phyloP scores from a whole-genome alignment of 2,329 filamentous ascomycete genomes.

The Ilyonectria destructans region DNA sequence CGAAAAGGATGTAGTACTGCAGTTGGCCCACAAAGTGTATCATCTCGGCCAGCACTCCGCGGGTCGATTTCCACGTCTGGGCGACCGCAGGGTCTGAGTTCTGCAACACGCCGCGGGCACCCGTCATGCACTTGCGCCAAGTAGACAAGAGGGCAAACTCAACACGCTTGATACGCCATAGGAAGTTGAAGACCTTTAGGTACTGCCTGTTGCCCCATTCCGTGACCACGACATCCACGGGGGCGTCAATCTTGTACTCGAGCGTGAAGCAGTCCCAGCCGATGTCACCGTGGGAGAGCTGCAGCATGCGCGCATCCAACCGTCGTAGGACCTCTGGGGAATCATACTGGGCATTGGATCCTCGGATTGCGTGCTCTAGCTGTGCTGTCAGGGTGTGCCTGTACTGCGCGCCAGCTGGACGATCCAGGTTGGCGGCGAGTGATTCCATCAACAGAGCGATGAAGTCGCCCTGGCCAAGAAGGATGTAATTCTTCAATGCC shows the following conservation, averaged over 20 bases:
- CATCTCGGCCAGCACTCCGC: conserved; percentile 95
- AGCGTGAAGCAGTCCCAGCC: conserved; percentile 99
- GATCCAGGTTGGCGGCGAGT: conserved; percentile 90
- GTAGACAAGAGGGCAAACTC: conserved; percentile 93
- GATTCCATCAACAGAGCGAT: conserved; percentile 98
- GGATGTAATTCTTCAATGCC: conserved; percentile 93
- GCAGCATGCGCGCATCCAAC: conserved; percentile 97
- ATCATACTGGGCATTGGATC: conserved; percentile 97
- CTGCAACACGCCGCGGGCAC: conserved; percentile 90
- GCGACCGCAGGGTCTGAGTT: conserved; percentile 79
- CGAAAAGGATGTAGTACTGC: conserved; percentile 98
- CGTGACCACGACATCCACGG: conserved; percentile 96
- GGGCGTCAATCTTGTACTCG: conserved; percentile 98
- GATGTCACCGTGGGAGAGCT: conserved; percentile 95
- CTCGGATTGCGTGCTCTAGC: conserved; percentile 95
- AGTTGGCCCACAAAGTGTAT: conserved; percentile 97
- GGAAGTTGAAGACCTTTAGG: conserved; percentile 98
- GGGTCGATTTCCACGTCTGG: conserved; percentile 90
- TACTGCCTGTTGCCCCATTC: conserved; percentile 97
- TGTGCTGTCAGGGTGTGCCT: conserved; percentile 98
- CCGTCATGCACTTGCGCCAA: conserved; percentile 97
- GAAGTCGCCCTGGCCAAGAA: conserved; percentile 97
- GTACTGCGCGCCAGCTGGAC: conserved; percentile 96
- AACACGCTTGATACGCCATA: conserved; percentile 98
- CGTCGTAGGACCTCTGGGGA: conserved; percentile 91